Base-by-base conservation (phyloP, 1,284 basidiomycete genomes). In the Limonomyces culmigenus region DNA sequence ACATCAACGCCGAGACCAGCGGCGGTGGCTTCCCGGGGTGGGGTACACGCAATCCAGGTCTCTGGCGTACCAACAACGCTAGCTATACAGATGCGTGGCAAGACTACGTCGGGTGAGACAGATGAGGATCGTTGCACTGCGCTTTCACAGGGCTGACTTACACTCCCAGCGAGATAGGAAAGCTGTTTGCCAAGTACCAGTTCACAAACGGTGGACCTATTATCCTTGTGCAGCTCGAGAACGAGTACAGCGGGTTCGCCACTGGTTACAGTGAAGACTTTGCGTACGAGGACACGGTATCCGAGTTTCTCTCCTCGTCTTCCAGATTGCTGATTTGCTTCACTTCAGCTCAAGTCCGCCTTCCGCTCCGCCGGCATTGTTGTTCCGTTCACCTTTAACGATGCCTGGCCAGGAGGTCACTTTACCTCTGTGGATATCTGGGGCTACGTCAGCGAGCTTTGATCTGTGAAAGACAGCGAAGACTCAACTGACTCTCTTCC, bases 221-320 rank as follows among this genome's bases (percentile, higher is more conserved):
- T 34, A 63, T 68, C 39, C 61, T 62, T 25, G 54, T 67, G 6
- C 67, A 66, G 41, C 55, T 59, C 40, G 67, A 69, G 36, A 69
- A 68, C 39, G 67, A 68, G 45, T 70, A 27, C 25, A 60, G 56
- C 29, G 49, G 51, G 10, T 60, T 58, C 38, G 43, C 53, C 5
- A 47, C 54, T 2, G 41, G 41, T 10, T 54, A 58, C 41, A 52
- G 52, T 0, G 64, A 67, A 43, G 65, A 67, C 41, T 57, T 59
- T 32, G 50, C 47, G 10, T 67, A 67, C 41, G 63, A 63, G 39
- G 38, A 43, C 23, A 45, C 54, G n/a, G 42, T 67, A 19, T 43
- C 25, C 25, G n/a, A n/a, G 10, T 27, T n/a, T 8, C n/a, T 27
- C 25, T n/a, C 25, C 25, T 8, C 25, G n/a, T n/a, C 25, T 27